Percentiles rank a stretch among this genome's conserved stretches.
phyloP scores from a whole-genome alignment of 148 eudicot species.

The Rhododendron molle region DNA sequence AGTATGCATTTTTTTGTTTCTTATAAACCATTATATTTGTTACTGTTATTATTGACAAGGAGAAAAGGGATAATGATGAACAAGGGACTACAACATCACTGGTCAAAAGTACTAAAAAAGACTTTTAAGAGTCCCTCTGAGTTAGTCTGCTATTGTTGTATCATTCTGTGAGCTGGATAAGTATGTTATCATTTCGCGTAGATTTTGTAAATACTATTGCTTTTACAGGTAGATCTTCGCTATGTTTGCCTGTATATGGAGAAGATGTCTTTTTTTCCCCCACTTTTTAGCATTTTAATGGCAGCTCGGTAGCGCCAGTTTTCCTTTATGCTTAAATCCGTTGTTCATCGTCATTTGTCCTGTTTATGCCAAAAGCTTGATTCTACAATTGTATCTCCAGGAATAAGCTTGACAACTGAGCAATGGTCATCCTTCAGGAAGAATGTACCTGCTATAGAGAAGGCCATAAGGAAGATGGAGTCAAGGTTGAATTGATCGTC shows the following conservation, averaged over 20 bases:
- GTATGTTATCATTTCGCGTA: background rate
- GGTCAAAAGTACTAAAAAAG: background rate
- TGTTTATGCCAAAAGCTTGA: background rate
- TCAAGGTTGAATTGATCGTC: constrained; percentile 20
- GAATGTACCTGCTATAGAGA: constrained; percentile 74
- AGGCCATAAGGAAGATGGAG: constrained; percentile 78
- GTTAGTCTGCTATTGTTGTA: background rate
- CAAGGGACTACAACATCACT: background rate
- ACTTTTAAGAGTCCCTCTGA: background rate
- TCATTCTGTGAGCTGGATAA: background rate
- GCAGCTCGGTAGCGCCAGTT: background rate
- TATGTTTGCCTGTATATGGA: background rate
- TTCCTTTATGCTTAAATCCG: background rate
- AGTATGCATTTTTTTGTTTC: background rate
- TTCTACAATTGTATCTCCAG: constrained; percentile 24
- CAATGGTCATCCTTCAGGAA: constrained; percentile 79
- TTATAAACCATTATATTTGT: background rate
- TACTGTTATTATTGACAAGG: background rate
- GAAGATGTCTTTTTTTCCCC: background rate
- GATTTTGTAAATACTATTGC: background rate
- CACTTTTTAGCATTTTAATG: background rate
- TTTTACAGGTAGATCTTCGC: background rate
- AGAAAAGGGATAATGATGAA: background rate
- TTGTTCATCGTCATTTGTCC: background rate
- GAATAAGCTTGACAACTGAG: constrained; percentile 82